These are phyloP conservation scores for Neolentinus lepideus DNA, from an alignment of 1,284 basidiomycete species.

Conservation along the genomic window DNA sequence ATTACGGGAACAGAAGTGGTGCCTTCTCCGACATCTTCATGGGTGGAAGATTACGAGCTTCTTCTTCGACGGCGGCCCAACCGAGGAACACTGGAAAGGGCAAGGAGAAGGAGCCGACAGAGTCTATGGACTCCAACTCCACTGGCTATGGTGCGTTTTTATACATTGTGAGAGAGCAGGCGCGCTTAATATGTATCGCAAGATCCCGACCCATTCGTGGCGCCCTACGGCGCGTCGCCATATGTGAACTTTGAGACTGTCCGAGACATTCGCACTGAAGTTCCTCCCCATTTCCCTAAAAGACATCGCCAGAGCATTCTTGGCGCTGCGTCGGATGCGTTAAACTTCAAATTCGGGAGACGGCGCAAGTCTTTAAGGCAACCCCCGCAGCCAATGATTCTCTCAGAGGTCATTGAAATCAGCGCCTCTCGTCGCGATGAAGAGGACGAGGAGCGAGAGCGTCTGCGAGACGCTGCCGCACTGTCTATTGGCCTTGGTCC, in stretches of 20 bases:
- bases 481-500: slow-evolving; percentile 60
- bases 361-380: slow-evolving; percentile 29
- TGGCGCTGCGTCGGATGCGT: slow-evolving; percentile 46
- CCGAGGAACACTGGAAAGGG: slow-evolving; percentile 8
- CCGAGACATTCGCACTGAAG: neutral
- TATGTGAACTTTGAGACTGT: neutral
- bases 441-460: slow-evolving; percentile 64
- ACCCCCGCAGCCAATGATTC: slow-evolving; percentile 27
- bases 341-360: slow-evolving; percentile 34
- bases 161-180: neutral
- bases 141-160: slow-evolving; percentile 7
- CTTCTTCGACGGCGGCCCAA: slow-evolving; percentile 10
- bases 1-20: neutral
- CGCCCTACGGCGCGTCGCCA: slow-evolving; percentile 4
- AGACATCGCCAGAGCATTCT: slow-evolving; percentile 25
- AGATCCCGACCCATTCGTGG: neutral
- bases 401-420: slow-evolving; percentile 70
- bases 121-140: slow-evolving; percentile 8
- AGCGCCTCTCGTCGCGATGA: slow-evolving; percentile 43
- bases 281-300: neutral
- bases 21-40: neutral
- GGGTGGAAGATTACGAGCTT: slow-evolving; percentile 5
- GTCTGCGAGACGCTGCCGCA: slow-evolving; percentile 65
- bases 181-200: slow-evolving; percentile 2
- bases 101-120: slow-evolving; percentile 11